These are phyloP conservation scores for Candida glaebosa DNA, from an alignment of 805 yeast species.

Conservation along the genomic window DNA sequence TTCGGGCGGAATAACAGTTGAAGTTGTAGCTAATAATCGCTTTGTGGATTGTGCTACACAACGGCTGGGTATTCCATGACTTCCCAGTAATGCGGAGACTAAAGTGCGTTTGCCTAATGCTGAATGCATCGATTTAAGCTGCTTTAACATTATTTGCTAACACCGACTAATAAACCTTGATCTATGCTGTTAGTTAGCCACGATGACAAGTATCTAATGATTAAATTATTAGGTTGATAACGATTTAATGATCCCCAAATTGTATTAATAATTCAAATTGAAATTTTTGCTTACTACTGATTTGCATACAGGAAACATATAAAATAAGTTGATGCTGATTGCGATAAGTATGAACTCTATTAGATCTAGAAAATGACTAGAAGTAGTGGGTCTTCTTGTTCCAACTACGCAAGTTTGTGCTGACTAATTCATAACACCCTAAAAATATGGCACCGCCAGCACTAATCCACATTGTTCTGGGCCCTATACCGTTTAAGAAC, in stretches of 20 bases:
- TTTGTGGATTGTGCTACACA: background rate
- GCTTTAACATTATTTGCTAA: slow-evolving; percentile 2
- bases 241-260: background rate
- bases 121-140: slow-evolving; percentile 2
- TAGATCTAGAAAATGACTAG: no score
- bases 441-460: slow-evolving; percentile 98
- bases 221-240: no score
- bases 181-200: no score
- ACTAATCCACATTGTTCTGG: slow-evolving; percentile 95
- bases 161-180: background rate
- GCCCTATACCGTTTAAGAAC: slow-evolving; percentile 84
- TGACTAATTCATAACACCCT: slow-evolving; percentile 84
- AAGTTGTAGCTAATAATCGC: slow-evolving; percentile 10
- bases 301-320: background rate
- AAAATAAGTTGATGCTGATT: no score
- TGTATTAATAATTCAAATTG: background rate
- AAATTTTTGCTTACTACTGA: background rate
- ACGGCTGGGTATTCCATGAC: background rate
- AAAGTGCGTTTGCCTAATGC: background rate
- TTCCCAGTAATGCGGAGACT: background rate
- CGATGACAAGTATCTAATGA: no score
- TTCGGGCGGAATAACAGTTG: slow-evolving; percentile 35
- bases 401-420: slow-evolving; percentile 24
- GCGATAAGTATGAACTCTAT: no score
- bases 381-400: background rate